A percentile compares a stretch with the other conserved stretches of the same genome.
These are phyloP conservation scores for Russula ochroleuca DNA, from an alignment of 768 basidiomycete species.

Conservation along the genomic window DNA sequence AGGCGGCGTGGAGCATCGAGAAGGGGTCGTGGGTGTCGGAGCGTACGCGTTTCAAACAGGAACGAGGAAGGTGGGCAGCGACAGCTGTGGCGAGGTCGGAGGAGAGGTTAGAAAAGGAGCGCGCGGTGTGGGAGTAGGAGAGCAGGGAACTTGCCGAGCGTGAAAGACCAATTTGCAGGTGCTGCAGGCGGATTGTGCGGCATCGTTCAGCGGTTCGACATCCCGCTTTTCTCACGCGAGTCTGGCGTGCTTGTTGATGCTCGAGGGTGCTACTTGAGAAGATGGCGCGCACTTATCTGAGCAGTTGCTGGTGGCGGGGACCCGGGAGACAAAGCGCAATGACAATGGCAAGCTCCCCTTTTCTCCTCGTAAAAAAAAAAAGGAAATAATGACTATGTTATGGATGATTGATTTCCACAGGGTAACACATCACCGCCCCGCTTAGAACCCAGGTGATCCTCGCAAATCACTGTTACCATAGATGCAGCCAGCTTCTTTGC, in stretches of 20 bases:
- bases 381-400: too few species aligned
- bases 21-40: conserved; percentile 38
- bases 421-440: conserved; percentile 38
- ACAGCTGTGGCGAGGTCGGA: conserved; percentile 33
- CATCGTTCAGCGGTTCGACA: conserved; percentile 53
- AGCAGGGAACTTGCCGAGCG: conserved; percentile 42
- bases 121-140: conserved; percentile 46
- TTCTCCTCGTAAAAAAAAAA: too few species aligned
- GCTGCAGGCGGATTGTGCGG: conserved; percentile 45
- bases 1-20: conserved; percentile 11
- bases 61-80: conserved; percentile 40
- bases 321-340: conserved; percentile 29
- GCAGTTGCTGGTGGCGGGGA: conserved; percentile 36
- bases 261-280: conserved; percentile 33
- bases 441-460: conserved; percentile 16
- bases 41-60: conserved; percentile 40
- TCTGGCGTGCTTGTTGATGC: conserved; percentile 31
- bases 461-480: conserved; percentile 39
- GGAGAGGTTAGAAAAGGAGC: conserved; percentile 50
- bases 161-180: conserved; percentile 49
- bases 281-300: conserved; percentile 39
- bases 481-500: conserved; percentile 56
- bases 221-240: conserved; percentile 44
- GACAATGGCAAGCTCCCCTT: conserved; percentile 28
- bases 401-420: background rate